Evolutionary conservation across 257 asterid species (phyloP), one percentile per base, ranked within the genome.

Genomic region (Orobanche coerulescens): DNA sequence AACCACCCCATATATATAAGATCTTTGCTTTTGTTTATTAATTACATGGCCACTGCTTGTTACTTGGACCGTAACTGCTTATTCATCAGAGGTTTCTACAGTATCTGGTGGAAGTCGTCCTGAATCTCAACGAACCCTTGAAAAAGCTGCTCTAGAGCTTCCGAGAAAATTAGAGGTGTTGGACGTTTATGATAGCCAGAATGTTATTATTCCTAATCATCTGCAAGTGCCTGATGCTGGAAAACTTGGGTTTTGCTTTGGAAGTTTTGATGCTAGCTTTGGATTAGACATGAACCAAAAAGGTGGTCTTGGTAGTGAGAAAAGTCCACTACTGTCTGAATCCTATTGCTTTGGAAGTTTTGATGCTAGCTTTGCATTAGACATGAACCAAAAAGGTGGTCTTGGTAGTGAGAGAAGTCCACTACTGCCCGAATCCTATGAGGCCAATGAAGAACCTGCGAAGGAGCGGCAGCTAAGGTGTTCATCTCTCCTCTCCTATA

Each of bases 301-400:
- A 20, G 58, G 62, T 22, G 69, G 56, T 46, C 71, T 57, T 0
- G 79, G 36, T 59, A 61, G 71, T 53, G 78, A 66, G 14, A 60
- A 64, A 66, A 79, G 78, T 62, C 58, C 64, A 40, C 70, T 62
- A 14, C 39, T 50, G 58, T 68, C 84, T 50, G n/a, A n/a, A n/a
- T n/a, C n/a, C n/a, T n/a, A n/a, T 61, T 66, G 80, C 68, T 83
- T 83, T 60, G 91, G 91, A 67, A 83, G 84, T 71, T 83, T 83
- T 66, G 88, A 81, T 61, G 58, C 76, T 48, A 62, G 63, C 71
- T 74, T 78, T 71, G 81, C 66, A 12, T 57, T 75, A 48, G 76
- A 65, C 39, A 44, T 72, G 66, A 70, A 69, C 69, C 26, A 40
- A 18, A 68, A 64, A 20, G 58, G 62, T 22, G 69, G 56, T 46